Base-by-base conservation (phyloP, 306 rosid genomes). In the Cyclanthera cordifolia region DNA sequence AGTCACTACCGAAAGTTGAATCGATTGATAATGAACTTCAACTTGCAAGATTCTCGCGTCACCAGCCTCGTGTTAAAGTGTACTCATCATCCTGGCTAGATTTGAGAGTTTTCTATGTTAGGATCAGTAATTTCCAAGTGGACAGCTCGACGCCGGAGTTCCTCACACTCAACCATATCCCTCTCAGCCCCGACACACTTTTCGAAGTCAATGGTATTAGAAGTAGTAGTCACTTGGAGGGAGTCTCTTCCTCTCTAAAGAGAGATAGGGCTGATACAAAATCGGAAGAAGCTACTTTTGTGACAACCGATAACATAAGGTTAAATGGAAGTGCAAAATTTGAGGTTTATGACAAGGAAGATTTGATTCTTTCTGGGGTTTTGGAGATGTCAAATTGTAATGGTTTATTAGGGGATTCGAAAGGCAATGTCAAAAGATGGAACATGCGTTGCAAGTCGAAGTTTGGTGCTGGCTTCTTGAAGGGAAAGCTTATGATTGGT, bases 171-270 rank as follows among this genome's bases (percentile, higher is more conserved):
- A 79, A 79, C 74, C 90, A 90, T 72, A 85, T 82, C 67, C 99
- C 97, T 79, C 74, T 86, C 39, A 77, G 84, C 73, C 95, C 82
- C 0, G 91, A 86, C 76, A 83, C 96, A 78, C 88, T 85, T 73
- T 82, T 90, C 76, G 96, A 90, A 78, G 79, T 94, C 12, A 94
- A 94, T 72, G 97, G 97, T 70, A 82, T 86, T 47, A 88, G 90
- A 64, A 81, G 86, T 61, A 74, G 86, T 81, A 77, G 78, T 72
- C 77, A 82, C 80, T 82, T 78, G 25, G 86, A 85, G 73, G 95
- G 84, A 7, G 86, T 82, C 70, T 79, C 87, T 73, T 88, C 95
- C 27, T 80, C 85, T 81, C 99, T 94, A 30, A 82, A 91, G 72
- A 86, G 95, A 77, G 96, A 90, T 61, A 78, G 97, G n/a, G 86